Evolutionary conservation across 2,329 filamentous ascomycete genomes (phyloP).

Genomic region (Phyllosticta citribraziliensis): DNA sequence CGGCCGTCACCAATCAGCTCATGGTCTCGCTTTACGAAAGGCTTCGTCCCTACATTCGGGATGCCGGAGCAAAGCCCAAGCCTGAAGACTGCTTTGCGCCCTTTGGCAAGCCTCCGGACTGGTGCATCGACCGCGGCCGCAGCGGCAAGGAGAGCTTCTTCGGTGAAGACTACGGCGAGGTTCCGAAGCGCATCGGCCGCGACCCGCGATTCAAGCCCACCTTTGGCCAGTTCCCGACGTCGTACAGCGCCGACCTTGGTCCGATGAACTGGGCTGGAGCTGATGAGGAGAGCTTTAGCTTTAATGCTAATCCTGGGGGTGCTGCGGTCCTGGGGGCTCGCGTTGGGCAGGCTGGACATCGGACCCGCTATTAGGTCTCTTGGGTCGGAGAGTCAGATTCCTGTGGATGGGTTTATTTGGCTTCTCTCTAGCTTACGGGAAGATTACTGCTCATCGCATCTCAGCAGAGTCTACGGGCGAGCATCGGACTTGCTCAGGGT

Average conservation of each 20-base stretch:
- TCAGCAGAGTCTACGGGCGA: too few species aligned
- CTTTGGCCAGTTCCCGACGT: neutral
- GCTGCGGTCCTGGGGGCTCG: neutral
- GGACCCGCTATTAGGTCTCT: neutral
- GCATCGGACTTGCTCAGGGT: too few species aligned
- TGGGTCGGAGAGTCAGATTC: neutral
- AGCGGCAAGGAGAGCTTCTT: constrained; percentile 33
- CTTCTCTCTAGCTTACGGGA: too few species aligned
- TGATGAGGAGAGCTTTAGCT: neutral
- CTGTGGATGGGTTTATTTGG: too few species aligned
- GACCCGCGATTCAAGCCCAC: constrained; percentile 6
- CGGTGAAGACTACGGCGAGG: constrained; percentile 15
- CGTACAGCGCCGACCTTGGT: neutral
- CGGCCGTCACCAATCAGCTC: constrained; percentile 22
- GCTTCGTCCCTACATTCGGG: constrained; percentile 28
- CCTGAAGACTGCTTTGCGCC: constrained; percentile 30
- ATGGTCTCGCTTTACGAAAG: constrained; percentile 35
- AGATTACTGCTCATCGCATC: too few species aligned
- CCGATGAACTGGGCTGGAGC: neutral
- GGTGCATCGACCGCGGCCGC: constrained; percentile 27
- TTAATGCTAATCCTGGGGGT: neutral
- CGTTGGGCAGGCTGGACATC: neutral
- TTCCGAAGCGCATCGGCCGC: constrained; percentile 5
- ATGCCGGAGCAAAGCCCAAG: neutral
- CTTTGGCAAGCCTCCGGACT: constrained; percentile 29